Conservation (phyloP, 2,329 filamentous ascomycete species). For the Sarocladiaceae sp. region DNA sequence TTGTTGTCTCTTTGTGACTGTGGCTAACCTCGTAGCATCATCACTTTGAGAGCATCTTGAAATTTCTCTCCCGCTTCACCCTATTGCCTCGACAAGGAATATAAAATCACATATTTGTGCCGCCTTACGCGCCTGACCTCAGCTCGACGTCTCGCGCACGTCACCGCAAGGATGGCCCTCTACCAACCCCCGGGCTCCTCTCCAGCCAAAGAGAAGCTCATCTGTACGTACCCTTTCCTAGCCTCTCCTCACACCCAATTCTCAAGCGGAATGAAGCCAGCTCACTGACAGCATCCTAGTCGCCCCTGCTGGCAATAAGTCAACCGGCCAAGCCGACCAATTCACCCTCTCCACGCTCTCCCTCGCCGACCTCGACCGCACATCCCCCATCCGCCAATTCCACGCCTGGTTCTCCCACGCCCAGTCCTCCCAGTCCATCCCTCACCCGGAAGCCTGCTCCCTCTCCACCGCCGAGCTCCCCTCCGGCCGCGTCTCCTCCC, state of each 20-base stretch:
- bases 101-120: constrained; percentile 2
- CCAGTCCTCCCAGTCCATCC: constrained; percentile 45
- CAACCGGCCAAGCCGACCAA: constrained; percentile 63
- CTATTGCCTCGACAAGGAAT: not conserved
- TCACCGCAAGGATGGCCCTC: constrained; percentile 36
- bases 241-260: not conserved
- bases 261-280: not conserved
- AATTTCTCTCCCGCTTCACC: not conserved
- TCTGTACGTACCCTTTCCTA: constrained; percentile 32
- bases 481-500: constrained; percentile 74
- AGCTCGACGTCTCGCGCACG: constrained; percentile 13
- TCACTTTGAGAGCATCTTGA: not conserved
- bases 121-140: constrained; percentile 18
- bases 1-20: not conserved
- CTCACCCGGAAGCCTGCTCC: constrained; percentile 82
- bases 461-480: constrained; percentile 80
- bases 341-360: constrained; percentile 61
- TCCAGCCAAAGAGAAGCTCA: constrained; percentile 33
- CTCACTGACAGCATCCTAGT: constrained; percentile 33
- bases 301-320: constrained; percentile 55
- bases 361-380: constrained; percentile 50
- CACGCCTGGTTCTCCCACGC: constrained; percentile 82
- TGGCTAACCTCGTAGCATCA: constrained; percentile 7
- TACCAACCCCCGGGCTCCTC: constrained; percentile 31
- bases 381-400: constrained; percentile 75